These are phyloP conservation scores for Phytophthora brassicae DNA, from an alignment of 352 stramenopile species.

Conservation along the genomic window DNA sequence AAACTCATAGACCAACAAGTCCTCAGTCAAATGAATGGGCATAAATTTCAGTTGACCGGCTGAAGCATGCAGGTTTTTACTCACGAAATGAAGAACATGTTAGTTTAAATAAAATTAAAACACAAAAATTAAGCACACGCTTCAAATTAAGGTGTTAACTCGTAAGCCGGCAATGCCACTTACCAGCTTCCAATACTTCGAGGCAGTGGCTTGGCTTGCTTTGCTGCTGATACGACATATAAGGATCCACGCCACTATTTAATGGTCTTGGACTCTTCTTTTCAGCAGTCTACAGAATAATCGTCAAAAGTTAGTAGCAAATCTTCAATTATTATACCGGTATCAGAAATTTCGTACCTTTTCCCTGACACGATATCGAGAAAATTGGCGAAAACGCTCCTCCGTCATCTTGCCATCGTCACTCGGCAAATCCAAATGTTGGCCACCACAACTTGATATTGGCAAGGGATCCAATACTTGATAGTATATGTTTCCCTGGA, in stretches of 20 bases:
- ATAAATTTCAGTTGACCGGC: too few relatives aligned
- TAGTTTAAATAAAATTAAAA: too few relatives aligned
- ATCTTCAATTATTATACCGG: background rate
- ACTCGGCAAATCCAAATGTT: slow-evolving; percentile 34
- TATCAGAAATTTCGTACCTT: background rate
- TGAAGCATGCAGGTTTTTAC: slow-evolving; percentile 15
- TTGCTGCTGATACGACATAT: slow-evolving; percentile 65
- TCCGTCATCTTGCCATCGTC: slow-evolving; percentile 66
- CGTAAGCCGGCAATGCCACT: slow-evolving; percentile 29
- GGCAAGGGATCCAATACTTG: slow-evolving; percentile 31
- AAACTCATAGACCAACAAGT: slow-evolving; percentile 9
- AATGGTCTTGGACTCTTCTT: slow-evolving; percentile 26
- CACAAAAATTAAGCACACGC: too few relatives aligned
- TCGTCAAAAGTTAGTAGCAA: background rate
- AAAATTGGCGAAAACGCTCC: slow-evolving; percentile 69
- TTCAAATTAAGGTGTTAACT: too few relatives aligned
- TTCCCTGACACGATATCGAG: slow-evolving; percentile 61
- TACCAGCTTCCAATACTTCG: slow-evolving; percentile 45
- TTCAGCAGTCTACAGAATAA: slow-evolving; percentile 11
- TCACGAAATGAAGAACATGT: slow-evolving; percentile 6
- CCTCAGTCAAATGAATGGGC: too few relatives aligned
- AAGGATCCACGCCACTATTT: slow-evolving; percentile 43
- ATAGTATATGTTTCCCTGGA: slow-evolving; percentile 70
- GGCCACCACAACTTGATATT: background rate
- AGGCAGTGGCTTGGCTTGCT: slow-evolving; percentile 61